Evolutionary conservation across 768 basidiomycete species (phyloP).

Genomic region (Hysterangium stoloniferum): DNA sequence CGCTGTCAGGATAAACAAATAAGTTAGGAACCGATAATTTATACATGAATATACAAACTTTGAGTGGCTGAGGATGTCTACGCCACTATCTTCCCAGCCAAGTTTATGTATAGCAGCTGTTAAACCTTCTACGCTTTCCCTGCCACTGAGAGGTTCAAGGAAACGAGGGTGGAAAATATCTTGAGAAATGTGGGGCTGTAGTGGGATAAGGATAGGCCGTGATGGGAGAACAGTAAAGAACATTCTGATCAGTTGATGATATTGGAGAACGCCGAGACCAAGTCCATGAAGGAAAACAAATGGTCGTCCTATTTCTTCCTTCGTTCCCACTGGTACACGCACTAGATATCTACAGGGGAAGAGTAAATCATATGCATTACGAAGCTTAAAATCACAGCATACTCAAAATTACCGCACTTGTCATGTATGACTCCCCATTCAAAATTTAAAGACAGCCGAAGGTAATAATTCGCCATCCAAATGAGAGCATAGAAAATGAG

Average conservation of each 20-base stretch:
- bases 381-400: conserved; percentile 2
- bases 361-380: background rate
- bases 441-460: conserved; percentile 38
- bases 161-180: conserved; percentile 71
- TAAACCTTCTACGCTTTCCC: conserved; percentile 50
- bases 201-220: conserved; percentile 65
- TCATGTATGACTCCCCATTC: conserved; percentile 37
- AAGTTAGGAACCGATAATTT: background rate
- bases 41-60: too few relatives aligned
- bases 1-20: conserved; percentile 33
- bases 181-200: conserved; percentile 86
- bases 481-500: conserved; percentile 53
- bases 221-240: conserved; percentile 50
- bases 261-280: conserved; percentile 73
- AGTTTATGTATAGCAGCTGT: conserved; percentile 49
- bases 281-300: conserved; percentile 85
- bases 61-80: conserved; percentile 81
- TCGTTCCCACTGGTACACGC: conserved; percentile 41
- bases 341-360: conserved; percentile 55
- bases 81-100: conserved; percentile 60
- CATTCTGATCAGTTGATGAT: conserved; percentile 51
- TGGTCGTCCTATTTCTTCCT: conserved; percentile 44
- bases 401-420: conserved; percentile 64
- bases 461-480: conserved; percentile 37
- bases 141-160: conserved; percentile 60